These are phyloP conservation scores for Phytopythium montanum DNA, from an alignment of 352 stramenopile genomes.

Conservation along the genomic window DNA sequence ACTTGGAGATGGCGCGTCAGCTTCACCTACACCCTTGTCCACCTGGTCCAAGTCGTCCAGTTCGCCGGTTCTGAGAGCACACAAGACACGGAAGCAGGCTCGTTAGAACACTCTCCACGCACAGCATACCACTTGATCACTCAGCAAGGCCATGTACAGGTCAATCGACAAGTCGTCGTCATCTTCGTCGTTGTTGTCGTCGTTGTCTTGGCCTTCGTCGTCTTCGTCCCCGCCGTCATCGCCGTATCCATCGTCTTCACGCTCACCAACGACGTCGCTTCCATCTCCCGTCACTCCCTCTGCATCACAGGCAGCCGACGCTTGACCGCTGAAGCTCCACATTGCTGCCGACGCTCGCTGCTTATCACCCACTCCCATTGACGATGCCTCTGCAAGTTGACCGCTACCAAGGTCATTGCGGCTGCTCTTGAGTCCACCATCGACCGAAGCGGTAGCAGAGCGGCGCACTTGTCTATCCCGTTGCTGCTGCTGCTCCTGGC, in stretches of 20 bases:
- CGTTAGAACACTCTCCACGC: conserved; percentile 11
- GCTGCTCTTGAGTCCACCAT: no score
- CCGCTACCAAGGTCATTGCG: not conserved
- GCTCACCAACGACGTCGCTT: not conserved
- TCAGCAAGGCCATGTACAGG: conserved; percentile 33
- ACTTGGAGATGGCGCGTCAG: not conserved
- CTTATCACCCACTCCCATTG: not conserved
- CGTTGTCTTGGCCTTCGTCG: not conserved
- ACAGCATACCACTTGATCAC: conserved; percentile 1
- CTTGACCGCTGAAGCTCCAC: not conserved
- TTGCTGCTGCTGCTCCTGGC: conserved; percentile 3
- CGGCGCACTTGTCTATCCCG: not conserved
- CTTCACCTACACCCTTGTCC: not conserved
- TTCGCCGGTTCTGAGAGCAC: conserved; percentile 25
- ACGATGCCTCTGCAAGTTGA: not conserved
- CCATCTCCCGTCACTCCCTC: not conserved
- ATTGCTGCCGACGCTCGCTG: not conserved
- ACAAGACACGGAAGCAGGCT: conserved; percentile 6
- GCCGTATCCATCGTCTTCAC: not conserved
- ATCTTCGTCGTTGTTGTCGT: conserved; percentile 9
- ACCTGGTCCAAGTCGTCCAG: conserved; percentile 3
- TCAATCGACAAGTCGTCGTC: conserved; percentile 54
- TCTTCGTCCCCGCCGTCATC: not conserved
- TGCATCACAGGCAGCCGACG: not conserved
- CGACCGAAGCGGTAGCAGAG: not conserved